Evolutionary conservation across 139 green algal genomes (phyloP), one percentile per base, ranked within the genome.

Genomic region (Axilococcus clingmanii): DNA sequence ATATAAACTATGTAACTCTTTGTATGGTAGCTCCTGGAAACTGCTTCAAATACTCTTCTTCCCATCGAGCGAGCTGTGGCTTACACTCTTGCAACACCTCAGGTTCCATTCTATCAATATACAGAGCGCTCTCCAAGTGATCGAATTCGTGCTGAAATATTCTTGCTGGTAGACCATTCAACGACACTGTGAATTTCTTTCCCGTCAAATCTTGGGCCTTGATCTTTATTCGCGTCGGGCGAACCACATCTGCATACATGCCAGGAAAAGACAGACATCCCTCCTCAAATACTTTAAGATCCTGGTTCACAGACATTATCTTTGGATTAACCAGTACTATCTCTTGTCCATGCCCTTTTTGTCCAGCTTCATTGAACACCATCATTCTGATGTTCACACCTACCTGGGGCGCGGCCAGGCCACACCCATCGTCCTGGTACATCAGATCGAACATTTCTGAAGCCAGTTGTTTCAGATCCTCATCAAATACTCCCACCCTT

Each of bases 81-180:
- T 65, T 54, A n/a, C 84, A 52, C 4, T 43, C 52, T 7, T 74
- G 60, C 19, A 91, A 45, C 32, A 75, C 74, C 3, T 62, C 36
- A 4, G 67, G 37, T 25, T 62, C 59, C 78, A 95, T 88, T 19
- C 87, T 59, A 68, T 95, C 87, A 52, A 78, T 77, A 56, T 89
- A 94, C 23, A 95, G 66, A 3, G 68, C 55, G 19, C 85, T 82
- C 76, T 98, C 78, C 28, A 97, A 61, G 58, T 98, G 91, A 70
- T 98, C 92, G 42, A 85, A 97, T 66, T 98, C 93, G 63, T 99
- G 93, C 67, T 97, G 90, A 66, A 99, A 99, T 25, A 99, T 90
- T 16, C 92, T 68, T 4, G 92, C 84, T 19, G 79, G 51, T 46
- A 76, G 97, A 37, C 68, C 86, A 28, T 67, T 57, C 22, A 74